Evolutionary conservation across 768 basidiomycete genomes (phyloP), one percentile per base, ranked within the genome.

Genomic region (Porphyrellus cyaneotinctus): DNA sequence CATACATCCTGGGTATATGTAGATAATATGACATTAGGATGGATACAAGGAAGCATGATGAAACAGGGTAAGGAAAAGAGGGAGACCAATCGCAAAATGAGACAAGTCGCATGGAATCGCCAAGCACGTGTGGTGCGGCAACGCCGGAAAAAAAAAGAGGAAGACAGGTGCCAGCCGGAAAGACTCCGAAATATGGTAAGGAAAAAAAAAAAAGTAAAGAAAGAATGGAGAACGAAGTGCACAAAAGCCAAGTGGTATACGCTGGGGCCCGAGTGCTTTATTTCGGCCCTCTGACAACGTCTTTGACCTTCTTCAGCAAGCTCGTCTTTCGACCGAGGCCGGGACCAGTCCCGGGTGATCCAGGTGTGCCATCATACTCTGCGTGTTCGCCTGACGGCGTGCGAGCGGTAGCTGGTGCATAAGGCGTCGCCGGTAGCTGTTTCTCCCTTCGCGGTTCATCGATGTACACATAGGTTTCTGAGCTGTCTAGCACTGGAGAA

Each of bases 261-360:
- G 49, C 43, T 54, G 57, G 28, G 41, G 36, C 4, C 24, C 46
- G 30, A 30, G n/a, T 20, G 37, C 47, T 43, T 66, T 63, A 75
- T 58, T 75, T 75, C 41, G 74, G 74, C 4, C 83, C 80, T 53
- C 84, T 81, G 46, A 89, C 87, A 6, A 78, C 89, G 39, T 80
- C 78, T 58, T 85, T 85, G 50, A 91, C 80, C 67, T 87, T 90
- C 79, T 85, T 86, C 75, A 91, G 78, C 53, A 91, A 71, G 64
- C 87, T 89, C 2, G 85, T 77, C 77, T 84, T 91, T 63, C 89
- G 77, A 42, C 83, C 84, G 1, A 91, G 75, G 22, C 75, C 73
- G 9, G 63, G 62, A 4, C 70, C 71, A 20, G 65, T 73, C 35
- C 70, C 72, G 12, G 79, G 72, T 6, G 71, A 69, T 48, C 61